Percentiles rank a stretch among this genome's conserved stretches.
These are phyloP conservation scores for Pseudogymnoascus destructans DNA, from an alignment of 2,329 filamentous ascomycete species.

Conservation along the genomic window DNA sequence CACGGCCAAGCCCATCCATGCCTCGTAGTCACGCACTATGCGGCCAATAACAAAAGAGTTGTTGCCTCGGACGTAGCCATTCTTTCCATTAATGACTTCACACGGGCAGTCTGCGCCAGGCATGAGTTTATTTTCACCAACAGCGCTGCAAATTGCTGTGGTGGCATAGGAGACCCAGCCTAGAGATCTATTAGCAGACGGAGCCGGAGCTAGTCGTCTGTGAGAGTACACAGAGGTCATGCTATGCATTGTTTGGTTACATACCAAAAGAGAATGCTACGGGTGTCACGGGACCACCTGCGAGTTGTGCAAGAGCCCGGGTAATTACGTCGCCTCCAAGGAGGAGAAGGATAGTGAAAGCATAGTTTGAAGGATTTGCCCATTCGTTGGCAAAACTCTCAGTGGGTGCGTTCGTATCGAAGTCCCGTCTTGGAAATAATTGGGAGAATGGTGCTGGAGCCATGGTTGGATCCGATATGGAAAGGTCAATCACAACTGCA, in stretches of 20 bases:
- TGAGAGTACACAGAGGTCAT: neutral
- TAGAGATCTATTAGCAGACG: neutral
- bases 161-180: constrained; percentile 24
- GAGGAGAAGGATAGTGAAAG: constrained; percentile 27
- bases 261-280: constrained; percentile 25
- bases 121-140: constrained; percentile 25
- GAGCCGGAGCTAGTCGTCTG: neutral
- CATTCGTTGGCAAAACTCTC: neutral
- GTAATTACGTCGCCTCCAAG: constrained; percentile 27
- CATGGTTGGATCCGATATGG: neutral
- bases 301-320: constrained; percentile 25
- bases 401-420: neutral
- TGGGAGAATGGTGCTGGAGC: neutral
- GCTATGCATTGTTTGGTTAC: neutral
- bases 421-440: neutral
- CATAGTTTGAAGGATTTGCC: constrained; percentile 12
- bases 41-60: constrained; percentile 32
- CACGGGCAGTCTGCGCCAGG: constrained; percentile 26
- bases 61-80: constrained; percentile 29
- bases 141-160: constrained; percentile 16
- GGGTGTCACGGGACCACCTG: constrained; percentile 21
- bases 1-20: constrained; percentile 20
- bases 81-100: constrained; percentile 28
- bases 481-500: neutral
- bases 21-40: constrained; percentile 31